A percentile compares a stretch with the other conserved stretches of the same genome.
phyloP scores from a whole-genome alignment of 2,329 filamentous ascomycete species.

The Chalaropsis thielavioides region DNA sequence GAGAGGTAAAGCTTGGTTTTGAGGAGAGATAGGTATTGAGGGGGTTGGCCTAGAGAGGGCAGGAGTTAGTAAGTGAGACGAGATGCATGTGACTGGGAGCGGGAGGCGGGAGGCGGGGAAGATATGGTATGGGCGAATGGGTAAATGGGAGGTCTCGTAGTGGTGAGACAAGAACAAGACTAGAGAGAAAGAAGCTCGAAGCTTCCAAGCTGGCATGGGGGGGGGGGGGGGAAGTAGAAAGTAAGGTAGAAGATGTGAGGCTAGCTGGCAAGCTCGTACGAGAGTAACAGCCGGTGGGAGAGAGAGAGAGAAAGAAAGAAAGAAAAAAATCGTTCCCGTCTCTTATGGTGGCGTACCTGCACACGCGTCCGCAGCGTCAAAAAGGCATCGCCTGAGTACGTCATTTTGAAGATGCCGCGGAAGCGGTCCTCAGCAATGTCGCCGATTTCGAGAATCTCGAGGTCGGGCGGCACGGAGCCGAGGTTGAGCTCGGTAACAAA shows the following conservation, averaged over 20 bases:
- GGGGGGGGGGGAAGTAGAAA: no score
- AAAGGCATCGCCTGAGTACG: slow-evolving; percentile 88
- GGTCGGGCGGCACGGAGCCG: slow-evolving; percentile 80
- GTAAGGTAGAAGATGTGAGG: no score
- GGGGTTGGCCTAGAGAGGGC: slow-evolving; percentile 59
- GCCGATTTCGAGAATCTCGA: slow-evolving; percentile 95
- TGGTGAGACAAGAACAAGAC: neutral
- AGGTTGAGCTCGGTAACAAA: slow-evolving; percentile 95
- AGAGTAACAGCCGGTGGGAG: no score
- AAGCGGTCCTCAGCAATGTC: slow-evolving; percentile 95
- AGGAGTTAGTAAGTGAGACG: neutral
- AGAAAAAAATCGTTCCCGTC: no score
- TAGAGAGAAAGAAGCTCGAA: neutral
- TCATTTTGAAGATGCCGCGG: slow-evolving; percentile 98
- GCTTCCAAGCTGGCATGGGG: neutral
- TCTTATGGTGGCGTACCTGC: slow-evolving; percentile 56
- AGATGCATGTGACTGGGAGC: no score
- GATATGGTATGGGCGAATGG: neutral
- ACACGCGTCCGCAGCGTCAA: slow-evolving; percentile 90
- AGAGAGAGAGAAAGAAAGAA: neutral
- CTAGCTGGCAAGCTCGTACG: no score
- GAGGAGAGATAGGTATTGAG: slow-evolving; percentile 90
- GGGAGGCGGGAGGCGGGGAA: neutral
- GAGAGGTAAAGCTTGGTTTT: slow-evolving; percentile 83
- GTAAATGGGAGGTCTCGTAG: neutral